Base-by-base conservation (phyloP, 345 rosid genomes). In the Hibiscus tridactylites region DNA sequence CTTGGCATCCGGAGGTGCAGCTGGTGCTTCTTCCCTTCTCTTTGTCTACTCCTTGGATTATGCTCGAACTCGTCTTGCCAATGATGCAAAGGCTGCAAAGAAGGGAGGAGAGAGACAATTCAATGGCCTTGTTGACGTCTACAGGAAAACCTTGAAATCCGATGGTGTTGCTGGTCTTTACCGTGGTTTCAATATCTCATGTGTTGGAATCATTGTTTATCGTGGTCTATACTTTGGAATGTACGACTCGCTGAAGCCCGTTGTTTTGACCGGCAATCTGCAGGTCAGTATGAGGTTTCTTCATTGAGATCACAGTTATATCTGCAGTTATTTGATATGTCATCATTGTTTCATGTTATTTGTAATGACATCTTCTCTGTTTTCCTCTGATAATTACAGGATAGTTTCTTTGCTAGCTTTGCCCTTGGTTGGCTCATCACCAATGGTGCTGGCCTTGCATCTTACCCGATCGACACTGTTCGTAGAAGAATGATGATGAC, bases 401-500 rank as follows among this genome's bases (percentile, higher is more conserved):
- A 90, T 85, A 90, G 87, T 71, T 91, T 90, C 83, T 79, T 91
- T 46, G 97, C 97, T 71, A 91, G 97, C 80, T 91, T 91, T 72
- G 86, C 87, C 9, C 84, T 91, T 12, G 97, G 97, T 37, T 91
- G 97, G 97, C 86, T 87, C 74, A 90, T 91, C 77, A 91, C 97
- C 33, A 88, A 86, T 6, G 97, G 96, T 73, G 97, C 96, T 61
- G 96, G 97, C 21, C 88, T 91, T 74, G 93, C 96, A 1, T 88
- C 97, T 11, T 91, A 91, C 78, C 97, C 97, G 3, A 83, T 91
- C 17, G 97, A 91, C 79, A 90, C 97, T 0, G 96, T 90, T 54
- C 96, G 97, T 12, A 90, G 97, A 87, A 91, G 97, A 81, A 91
- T 91, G 97, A 91, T 91, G 97, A 91, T 91, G 97, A 91, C 97